Percentiles rank a stretch among this genome's conserved stretches.
Conservation (phyloP, 352 stramenopile species). For the Thalassiosira sp. region DNA sequence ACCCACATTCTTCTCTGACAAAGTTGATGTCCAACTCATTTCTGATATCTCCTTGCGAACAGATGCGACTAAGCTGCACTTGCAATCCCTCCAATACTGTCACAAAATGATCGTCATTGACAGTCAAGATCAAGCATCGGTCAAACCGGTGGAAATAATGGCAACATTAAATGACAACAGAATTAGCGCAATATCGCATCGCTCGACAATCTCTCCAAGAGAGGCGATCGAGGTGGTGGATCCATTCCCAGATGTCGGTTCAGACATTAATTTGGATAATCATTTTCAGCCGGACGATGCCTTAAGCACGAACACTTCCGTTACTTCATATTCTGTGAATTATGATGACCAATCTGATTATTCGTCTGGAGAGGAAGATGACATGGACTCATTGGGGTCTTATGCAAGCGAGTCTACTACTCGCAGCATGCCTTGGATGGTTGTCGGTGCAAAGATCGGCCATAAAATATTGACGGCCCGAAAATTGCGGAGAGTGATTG, state of each 20-base stretch:
- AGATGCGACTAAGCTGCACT: conserved; percentile 32
- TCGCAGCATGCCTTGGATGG: conserved; percentile 67
- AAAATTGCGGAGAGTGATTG: conserved; percentile 62
- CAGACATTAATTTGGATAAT: background rate
- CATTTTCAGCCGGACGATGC: background rate
- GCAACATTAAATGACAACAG: background rate
- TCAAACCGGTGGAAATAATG: conserved; percentile 19
- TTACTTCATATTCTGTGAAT: background rate
- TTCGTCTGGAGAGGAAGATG: conserved; percentile 34
- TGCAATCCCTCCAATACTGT: conserved; percentile 44
- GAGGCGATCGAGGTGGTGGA: conserved; percentile 37
- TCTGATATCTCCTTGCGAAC: background rate
- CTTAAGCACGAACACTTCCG: background rate
- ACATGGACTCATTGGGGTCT: conserved; percentile 20
- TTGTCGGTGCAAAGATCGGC: conserved; percentile 77
- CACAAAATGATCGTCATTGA: conserved; percentile 34
- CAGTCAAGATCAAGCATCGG: background rate
- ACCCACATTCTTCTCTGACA: conserved; percentile 37
- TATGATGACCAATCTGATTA: conserved; percentile 5
- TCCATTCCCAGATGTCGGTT: conserved; percentile 25
- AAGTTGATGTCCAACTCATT: background rate
- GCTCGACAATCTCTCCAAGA: conserved; percentile 14
- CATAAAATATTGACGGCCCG: conserved; percentile 70
- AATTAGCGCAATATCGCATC: background rate
- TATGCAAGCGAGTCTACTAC: conserved; percentile 30